Conservation (phyloP, 2,329 filamentous ascomycete species). For the Verticillium nonalfalfae region DNA sequence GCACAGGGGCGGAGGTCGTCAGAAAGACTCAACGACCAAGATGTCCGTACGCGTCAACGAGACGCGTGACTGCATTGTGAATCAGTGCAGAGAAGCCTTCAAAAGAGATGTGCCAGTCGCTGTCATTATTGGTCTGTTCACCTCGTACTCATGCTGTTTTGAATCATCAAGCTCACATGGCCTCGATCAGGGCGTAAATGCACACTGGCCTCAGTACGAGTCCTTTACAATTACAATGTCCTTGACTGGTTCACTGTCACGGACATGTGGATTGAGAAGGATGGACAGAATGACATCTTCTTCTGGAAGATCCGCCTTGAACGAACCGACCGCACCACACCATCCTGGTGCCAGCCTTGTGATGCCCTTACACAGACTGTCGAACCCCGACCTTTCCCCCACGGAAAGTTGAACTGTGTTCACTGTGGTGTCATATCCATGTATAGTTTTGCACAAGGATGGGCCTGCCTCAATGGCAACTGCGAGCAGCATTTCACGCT, state of each 20-base stretch:
- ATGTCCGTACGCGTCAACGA: slow-evolving; percentile 4
- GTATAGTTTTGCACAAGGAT: slow-evolving; percentile 22
- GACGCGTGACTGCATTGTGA: slow-evolving; percentile 14
- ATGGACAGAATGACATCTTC: slow-evolving; percentile 20
- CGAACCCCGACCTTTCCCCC: background rate
- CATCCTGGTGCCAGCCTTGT: slow-evolving; percentile 52
- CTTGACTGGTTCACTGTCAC: slow-evolving; percentile 65
- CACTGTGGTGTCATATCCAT: slow-evolving; percentile 31
- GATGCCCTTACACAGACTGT: background rate
- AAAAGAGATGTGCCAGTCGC: slow-evolving; percentile 42
- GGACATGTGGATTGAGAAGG: slow-evolving; percentile 60
- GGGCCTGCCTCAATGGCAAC: slow-evolving; percentile 20
- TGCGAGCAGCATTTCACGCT: slow-evolving; percentile 9
- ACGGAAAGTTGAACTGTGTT: slow-evolving; percentile 22
- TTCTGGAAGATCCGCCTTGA: slow-evolving; percentile 57
- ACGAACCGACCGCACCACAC: slow-evolving; percentile 41
- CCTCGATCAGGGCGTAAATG: slow-evolving; percentile 44
- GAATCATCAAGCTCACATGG: slow-evolving; percentile 2
- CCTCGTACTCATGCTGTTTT: background rate
- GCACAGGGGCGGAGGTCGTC: slow-evolving; percentile 47
- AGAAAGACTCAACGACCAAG: slow-evolving; percentile 33
- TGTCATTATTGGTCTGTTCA: slow-evolving; percentile 41
- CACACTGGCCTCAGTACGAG: slow-evolving; percentile 34
- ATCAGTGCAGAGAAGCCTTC: slow-evolving; percentile 38
- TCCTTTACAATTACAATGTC: slow-evolving; percentile 56